Percentiles rank a stretch among this genome's conserved stretches.
These are phyloP conservation scores for Capillidium rhysosporum DNA, from an alignment of 371 early-diverging fungal species.

Conservation along the genomic window DNA sequence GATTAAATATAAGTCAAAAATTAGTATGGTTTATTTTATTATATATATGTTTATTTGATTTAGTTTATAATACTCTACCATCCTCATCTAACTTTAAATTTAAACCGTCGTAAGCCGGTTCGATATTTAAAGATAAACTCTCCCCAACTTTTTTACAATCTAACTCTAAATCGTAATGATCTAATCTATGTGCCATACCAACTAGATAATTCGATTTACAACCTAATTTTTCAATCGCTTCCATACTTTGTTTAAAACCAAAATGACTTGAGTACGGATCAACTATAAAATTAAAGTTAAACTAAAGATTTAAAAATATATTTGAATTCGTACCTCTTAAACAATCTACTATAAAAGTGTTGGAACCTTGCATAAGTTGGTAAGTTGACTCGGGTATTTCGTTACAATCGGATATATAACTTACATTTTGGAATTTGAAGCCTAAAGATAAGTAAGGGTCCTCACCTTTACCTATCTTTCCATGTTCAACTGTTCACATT, in stretches of 20 bases:
- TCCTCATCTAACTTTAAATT: constrained; percentile 3
- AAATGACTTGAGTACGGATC: constrained; percentile 59
- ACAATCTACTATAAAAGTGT: constrained; percentile 60
- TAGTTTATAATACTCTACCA: too few relatives aligned
- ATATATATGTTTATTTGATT: too few relatives aligned
- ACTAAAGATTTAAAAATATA: neutral
- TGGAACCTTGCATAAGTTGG: constrained; percentile 28
- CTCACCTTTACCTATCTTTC: constrained; percentile 28
- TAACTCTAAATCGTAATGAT: constrained; percentile 34
- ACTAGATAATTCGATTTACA: constrained; percentile 39
- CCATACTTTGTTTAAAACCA: constrained; percentile 46
- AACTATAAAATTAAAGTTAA: constrained; percentile 10
- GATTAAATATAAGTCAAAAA: too few relatives aligned
- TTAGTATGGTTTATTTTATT: too few relatives aligned
- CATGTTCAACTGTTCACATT: constrained; percentile 40
- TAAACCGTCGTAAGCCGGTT: constrained; percentile 10
- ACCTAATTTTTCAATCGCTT: constrained; percentile 19
- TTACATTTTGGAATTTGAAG: constrained; percentile 49
- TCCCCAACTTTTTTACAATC: constrained; percentile 9
- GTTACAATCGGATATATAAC: constrained; percentile 74
- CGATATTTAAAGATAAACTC: constrained; percentile 5
- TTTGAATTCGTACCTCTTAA: constrained; percentile 28
- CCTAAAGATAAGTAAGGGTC: constrained; percentile 65
- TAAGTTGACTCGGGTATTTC: constrained; percentile 43
- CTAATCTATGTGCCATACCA: constrained; percentile 56